Percentiles rank a stretch among this genome's conserved stretches.
These are phyloP conservation scores for Nemania abortiva DNA, from an alignment of 2,329 filamentous ascomycete genomes.

Conservation along the genomic window DNA sequence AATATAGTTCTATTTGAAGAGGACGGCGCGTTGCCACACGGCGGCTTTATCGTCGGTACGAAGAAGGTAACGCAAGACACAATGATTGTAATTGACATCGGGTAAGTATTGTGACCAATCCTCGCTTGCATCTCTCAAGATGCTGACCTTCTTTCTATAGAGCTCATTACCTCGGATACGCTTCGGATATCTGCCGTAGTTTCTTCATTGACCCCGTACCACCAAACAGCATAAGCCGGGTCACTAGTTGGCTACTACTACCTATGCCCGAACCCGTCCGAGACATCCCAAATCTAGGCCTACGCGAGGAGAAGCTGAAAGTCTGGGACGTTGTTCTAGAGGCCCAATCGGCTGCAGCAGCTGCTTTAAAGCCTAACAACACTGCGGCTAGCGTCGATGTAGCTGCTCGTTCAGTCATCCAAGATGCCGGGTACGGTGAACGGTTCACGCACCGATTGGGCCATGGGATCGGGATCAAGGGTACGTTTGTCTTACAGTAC, in stretches of 20 bases:
- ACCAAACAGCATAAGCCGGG: neutral
- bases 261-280: neutral
- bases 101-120: constrained; percentile 44
- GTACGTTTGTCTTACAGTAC: constrained; percentile 36
- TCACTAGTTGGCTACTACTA: constrained; percentile 12
- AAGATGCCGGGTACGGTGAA: constrained; percentile 68
- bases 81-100: constrained; percentile 73
- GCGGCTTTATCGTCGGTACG: constrained; percentile 63
- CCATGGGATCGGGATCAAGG: constrained; percentile 74
- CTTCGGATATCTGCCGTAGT: constrained; percentile 72
- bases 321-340: constrained; percentile 72
- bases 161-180: constrained; percentile 71
- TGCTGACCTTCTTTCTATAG: constrained; percentile 46
- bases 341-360: constrained; percentile 68
- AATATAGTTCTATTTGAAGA: constrained; percentile 73
- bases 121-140: neutral
- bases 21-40: constrained; percentile 65
- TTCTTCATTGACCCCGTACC: constrained; percentile 62
- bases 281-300: constrained; percentile 25
- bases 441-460: constrained; percentile 73
- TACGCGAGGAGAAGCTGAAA: constrained; percentile 63
- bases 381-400: constrained; percentile 71
- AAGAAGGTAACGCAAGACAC: constrained; percentile 65
- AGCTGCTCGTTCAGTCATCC: constrained; percentile 69
- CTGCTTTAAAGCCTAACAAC: constrained; percentile 62